phyloP scores from a whole-genome alignment of 257 asterid species.

The Apocynum venetum region DNA sequence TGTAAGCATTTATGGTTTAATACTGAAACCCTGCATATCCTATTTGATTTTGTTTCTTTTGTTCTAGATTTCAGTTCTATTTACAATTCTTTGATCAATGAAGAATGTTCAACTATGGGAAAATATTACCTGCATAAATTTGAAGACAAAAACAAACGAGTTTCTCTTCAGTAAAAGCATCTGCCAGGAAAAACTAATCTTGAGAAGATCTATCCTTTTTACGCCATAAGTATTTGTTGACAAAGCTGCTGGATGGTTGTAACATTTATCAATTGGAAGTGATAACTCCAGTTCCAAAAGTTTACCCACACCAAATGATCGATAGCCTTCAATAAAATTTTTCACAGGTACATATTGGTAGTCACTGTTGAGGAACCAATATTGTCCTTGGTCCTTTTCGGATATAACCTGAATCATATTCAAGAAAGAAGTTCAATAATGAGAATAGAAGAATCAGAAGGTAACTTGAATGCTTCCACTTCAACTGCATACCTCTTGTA shows the following conservation, averaged over 20 bases:
- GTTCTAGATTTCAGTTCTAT: background rate
- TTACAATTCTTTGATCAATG: background rate
- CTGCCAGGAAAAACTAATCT: slow-evolving; percentile 71
- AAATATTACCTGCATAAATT: slow-evolving; percentile 69
- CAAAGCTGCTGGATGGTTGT: slow-evolving; percentile 84
- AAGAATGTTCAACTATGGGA: background rate
- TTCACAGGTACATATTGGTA: slow-evolving; percentile 54
- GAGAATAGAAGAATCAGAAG: slow-evolving; percentile 3
- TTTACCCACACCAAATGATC: slow-evolving; percentile 50
- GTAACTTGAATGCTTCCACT: slow-evolving; percentile 6
- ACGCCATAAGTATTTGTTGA: slow-evolving; percentile 62
- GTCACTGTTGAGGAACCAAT: slow-evolving; percentile 60
- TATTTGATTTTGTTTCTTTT: background rate
- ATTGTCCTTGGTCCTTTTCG: slow-evolving; percentile 88
- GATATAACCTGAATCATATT: slow-evolving; percentile 54
- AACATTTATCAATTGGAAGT: slow-evolving; percentile 67
- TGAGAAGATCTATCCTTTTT: slow-evolving; percentile 59
- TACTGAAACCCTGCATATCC: background rate
- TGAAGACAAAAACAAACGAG: slow-evolving; percentile 69
- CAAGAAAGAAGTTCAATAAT: slow-evolving; percentile 19
- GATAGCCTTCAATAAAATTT: slow-evolving; percentile 69
- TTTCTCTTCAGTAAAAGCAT: slow-evolving; percentile 78
- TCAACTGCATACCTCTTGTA: slow-evolving; percentile 71
- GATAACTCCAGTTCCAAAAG: slow-evolving; percentile 49
- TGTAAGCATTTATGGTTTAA: background rate